Evolutionary conservation across 2,329 filamentous ascomycete species (phyloP).

Genomic region (Phialemoniopsis sp.): DNA sequence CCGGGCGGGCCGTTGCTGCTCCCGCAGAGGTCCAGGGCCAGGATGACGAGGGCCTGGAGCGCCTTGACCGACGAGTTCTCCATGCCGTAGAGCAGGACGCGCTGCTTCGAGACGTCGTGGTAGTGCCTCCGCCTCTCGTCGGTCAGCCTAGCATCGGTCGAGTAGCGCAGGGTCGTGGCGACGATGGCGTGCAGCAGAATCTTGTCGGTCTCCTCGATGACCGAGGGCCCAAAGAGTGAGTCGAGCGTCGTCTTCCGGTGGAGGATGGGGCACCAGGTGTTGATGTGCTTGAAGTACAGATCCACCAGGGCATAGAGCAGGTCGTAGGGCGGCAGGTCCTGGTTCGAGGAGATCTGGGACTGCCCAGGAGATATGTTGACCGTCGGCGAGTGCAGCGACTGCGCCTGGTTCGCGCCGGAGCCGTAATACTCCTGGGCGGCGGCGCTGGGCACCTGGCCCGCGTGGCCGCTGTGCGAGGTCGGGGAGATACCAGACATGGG

Average conservation of each 20-base stretch:
- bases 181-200: conserved; percentile 86
- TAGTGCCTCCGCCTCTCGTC: conserved; percentile 71
- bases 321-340: conserved; percentile 71
- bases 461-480: conserved; percentile 22
- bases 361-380: conserved; percentile 47
- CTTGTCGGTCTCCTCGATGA: conserved; percentile 75
- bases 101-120: conserved; percentile 77
- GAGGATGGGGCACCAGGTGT: conserved; percentile 86
- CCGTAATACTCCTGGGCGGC: conserved; percentile 47
- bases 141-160: conserved; percentile 69
- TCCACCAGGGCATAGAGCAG: conserved; percentile 69
- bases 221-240: conserved; percentile 71
- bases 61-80: conserved; percentile 88
- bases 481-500: conserved; percentile 34
- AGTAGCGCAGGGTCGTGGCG: conserved; percentile 81
- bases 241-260: conserved; percentile 80
- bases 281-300: conserved; percentile 75
- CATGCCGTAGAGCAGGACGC: conserved; percentile 80
- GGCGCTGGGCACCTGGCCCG: conserved; percentile 28
- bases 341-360: conserved; percentile 47
- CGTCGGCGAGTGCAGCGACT: conserved; percentile 53
- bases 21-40: conserved; percentile 80
- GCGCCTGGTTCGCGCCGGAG: conserved; percentile 11
- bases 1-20: conserved; percentile 86
- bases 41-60: conserved; percentile 80